Base-by-base conservation (phyloP, 2,329 filamentous ascomycete species). In the Diaporthe citri region DNA sequence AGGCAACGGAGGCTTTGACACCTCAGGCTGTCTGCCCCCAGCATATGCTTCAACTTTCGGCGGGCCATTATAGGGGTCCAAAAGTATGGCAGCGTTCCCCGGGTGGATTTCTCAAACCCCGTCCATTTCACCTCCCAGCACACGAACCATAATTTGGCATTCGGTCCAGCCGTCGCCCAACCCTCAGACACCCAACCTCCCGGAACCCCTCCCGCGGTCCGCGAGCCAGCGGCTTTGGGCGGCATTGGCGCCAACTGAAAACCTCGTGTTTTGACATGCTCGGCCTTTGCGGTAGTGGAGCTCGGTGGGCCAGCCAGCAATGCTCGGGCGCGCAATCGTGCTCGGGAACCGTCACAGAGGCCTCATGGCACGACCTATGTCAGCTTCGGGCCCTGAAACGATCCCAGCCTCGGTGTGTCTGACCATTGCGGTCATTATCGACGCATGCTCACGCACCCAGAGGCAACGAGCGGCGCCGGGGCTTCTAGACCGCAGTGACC, bases 251-350 rank as follows among this genome's bases (percentile, higher is more conserved):
- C 64, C 64, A 67, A 52, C 64, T 67, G 46, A 41, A 67, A 67
- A 67, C 64, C 64, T 67, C 64, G 64, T 67, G 64, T 67, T 67
- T 52, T 52, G 46, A 39, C 48, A 67, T 67, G 28, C 64, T 67
- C 64, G 55, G 64, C 64, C 46, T 52, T 67, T 67, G 46, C 64
- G 31, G 39, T 28, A 51, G 64, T 67, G 64, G 64, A 52, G 34
- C 64, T 52, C 64, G 64, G 64, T 67, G 64, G 64, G 25, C 46
- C 62, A 36, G 31, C 46, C 62, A 31, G 51, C 22, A 51, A 52
- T 52, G 62, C 62, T 52, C 62, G 46, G 12, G 46, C 62, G 31
- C 62, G 22, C 46, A 67, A 52, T 15, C 15, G 22, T 34, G 20
- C 62, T 17, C 31, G 46, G 43, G 20, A 36, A 25, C 62, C 62